A percentile compares a stretch with the other conserved stretches of the same genome.
phyloP scores from a whole-genome alignment of 192 early-diverging fungal species.

The Endogone sp. region DNA sequence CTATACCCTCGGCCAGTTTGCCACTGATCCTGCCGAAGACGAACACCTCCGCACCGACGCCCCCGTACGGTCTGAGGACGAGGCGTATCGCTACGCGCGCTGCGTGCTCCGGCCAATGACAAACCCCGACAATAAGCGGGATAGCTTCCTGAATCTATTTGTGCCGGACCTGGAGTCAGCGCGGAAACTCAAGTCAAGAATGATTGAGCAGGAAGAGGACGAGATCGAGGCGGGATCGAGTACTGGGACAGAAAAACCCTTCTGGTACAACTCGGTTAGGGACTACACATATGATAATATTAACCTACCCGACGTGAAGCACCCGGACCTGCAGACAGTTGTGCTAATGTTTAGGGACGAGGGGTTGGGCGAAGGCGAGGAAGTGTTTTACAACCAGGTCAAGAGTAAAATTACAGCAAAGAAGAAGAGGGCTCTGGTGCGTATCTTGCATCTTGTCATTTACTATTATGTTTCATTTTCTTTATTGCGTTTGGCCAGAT shows the following conservation, averaged over 20 bases:
- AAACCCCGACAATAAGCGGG: constrained; percentile 22
- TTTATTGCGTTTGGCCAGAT: neutral
- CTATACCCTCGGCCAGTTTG: constrained; percentile 48
- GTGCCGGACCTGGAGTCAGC: constrained; percentile 25
- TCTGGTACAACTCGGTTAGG: constrained; percentile 25
- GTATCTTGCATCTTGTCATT: neutral
- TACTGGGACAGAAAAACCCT: constrained; percentile 8
- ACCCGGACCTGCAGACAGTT: constrained; percentile 15
- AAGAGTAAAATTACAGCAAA: constrained; percentile 26
- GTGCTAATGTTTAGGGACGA: constrained; percentile 17
- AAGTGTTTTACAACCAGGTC: constrained; percentile 20
- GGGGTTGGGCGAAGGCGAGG: constrained; percentile 4
- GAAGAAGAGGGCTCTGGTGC: constrained; percentile 31
- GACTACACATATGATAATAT: constrained; percentile 32
- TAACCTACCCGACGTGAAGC: too few species aligned
- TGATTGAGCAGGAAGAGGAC: constrained; percentile 7
- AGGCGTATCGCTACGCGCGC: constrained; percentile 6
- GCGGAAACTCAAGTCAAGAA: constrained; percentile 15
- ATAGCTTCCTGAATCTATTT: constrained; percentile 31
- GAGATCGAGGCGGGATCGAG: constrained; percentile 12
- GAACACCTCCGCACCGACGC: constrained; percentile 1
- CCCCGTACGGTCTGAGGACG: too few species aligned
- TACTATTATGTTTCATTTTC: neutral
- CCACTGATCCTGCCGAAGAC: constrained; percentile 39
- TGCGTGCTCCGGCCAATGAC: constrained; percentile 30